Evolutionary conservation across 2,329 filamentous ascomycete species (phyloP).

Genomic region (Metarhizium guizhouense): DNA sequence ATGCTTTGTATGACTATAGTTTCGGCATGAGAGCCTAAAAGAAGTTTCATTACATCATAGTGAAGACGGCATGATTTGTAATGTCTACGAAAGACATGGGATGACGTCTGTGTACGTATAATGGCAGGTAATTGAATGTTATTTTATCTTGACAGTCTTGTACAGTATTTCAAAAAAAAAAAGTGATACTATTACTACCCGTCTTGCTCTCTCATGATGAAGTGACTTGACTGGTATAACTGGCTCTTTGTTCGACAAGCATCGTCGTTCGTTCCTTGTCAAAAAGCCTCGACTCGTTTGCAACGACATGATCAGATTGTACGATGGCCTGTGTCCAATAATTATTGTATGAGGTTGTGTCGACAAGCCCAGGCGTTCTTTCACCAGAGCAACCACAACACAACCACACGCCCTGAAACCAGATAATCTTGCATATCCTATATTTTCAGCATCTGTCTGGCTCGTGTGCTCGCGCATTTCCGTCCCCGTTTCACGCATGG

Average conservation of each 20-base stretch:
- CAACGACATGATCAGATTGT: background rate
- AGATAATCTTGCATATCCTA: background rate
- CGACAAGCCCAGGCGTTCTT: background rate
- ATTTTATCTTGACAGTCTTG: background rate
- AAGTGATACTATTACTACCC: background rate
- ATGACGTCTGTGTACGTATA: slow-evolving; percentile 3
- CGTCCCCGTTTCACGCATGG: background rate
- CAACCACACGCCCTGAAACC: background rate
- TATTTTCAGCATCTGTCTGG: background rate
- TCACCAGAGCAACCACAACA: background rate
- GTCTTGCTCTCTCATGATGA: background rate
- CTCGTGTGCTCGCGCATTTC: background rate
- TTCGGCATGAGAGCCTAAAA: background rate
- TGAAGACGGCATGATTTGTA: slow-evolving; percentile 1
- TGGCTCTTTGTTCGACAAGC: background rate
- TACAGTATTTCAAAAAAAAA: background rate
- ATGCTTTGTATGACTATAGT: background rate
- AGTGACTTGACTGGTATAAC: background rate
- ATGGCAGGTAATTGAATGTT: background rate
- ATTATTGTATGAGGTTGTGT: background rate
- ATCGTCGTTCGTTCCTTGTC: background rate
- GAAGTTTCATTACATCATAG: background rate
- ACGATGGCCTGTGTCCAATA: background rate
- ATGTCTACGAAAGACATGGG: slow-evolving; percentile 2
- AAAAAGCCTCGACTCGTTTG: background rate